A percentile compares a stretch with the other conserved stretches of the same genome.
Conservation (phyloP, 2,329 filamentous ascomycete genomes). For the Falciphora oryzae region DNA sequence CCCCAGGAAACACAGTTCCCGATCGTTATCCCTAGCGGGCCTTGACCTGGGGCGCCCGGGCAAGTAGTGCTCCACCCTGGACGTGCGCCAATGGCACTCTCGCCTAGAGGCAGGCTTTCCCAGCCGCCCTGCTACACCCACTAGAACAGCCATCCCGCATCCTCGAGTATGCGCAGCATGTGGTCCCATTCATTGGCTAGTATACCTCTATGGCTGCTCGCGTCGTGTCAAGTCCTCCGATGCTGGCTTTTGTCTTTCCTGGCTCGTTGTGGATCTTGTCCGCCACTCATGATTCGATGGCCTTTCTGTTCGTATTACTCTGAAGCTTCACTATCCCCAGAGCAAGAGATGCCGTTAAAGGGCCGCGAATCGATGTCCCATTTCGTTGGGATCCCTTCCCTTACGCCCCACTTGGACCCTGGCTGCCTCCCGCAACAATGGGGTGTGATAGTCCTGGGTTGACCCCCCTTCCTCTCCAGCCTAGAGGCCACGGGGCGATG, state of each 20-base stretch:
- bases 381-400: background rate
- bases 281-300: background rate
- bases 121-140: background rate
- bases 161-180: slow-evolving; percentile 2
- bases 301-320: background rate
- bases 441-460: background rate
- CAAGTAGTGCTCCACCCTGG: background rate
- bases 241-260: background rate
- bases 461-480: background rate
- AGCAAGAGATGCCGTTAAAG: background rate
- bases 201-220: background rate
- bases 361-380: background rate
- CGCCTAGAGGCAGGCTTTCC: background rate
- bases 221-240: background rate
- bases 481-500: background rate
- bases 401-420: background rate
- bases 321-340: background rate
- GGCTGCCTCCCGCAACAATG: background rate
- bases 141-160: no score
- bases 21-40: background rate
- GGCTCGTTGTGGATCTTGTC: background rate
- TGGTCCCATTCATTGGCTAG: slow-evolving; percentile 10
- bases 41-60: background rate
- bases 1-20: background rate
- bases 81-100: background rate